Conservation (phyloP, 495 filamentous ascomycete genomes). For the Trichocladium antarcticum region DNA sequence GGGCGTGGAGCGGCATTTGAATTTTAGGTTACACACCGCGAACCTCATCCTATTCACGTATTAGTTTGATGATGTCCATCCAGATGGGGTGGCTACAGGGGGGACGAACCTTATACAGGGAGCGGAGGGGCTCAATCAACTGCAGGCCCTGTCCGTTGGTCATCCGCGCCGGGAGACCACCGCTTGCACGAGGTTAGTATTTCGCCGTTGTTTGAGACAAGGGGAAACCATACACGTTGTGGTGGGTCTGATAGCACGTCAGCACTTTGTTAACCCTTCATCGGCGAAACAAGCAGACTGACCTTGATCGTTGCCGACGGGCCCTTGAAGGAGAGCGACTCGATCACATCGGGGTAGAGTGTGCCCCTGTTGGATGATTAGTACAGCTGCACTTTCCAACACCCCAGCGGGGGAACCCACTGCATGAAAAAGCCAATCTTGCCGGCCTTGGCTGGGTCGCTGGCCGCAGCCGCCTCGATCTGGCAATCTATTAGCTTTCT, state of each 20-base stretch:
- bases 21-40: constrained; percentile 8
- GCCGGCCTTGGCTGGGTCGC: constrained; percentile 38
- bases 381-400: constrained; percentile 1
- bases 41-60: constrained; percentile 11
- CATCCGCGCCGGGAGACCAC: constrained; percentile 29
- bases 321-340: constrained; percentile 71
- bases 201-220: not conserved
- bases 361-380: constrained; percentile 12
- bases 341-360: constrained; percentile 57
- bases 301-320: constrained; percentile 69
- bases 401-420: constrained; percentile 9
- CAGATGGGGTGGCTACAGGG: not conserved
- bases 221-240: constrained; percentile 26
- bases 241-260: constrained; percentile 9
- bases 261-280: not conserved
- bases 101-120: constrained; percentile 65
- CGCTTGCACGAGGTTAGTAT: constrained; percentile 42
- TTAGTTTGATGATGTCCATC: constrained; percentile 38
- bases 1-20: not conserved
- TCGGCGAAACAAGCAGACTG: not conserved
- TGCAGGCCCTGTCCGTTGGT: constrained; percentile 24
- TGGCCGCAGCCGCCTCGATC: constrained; percentile 57
- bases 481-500: not conserved
- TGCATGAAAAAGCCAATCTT: constrained; percentile 21
- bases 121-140: constrained; percentile 59